Conservation (phyloP, 2,329 filamentous ascomycete genomes). For the Cladophialophora bantiana region DNA sequence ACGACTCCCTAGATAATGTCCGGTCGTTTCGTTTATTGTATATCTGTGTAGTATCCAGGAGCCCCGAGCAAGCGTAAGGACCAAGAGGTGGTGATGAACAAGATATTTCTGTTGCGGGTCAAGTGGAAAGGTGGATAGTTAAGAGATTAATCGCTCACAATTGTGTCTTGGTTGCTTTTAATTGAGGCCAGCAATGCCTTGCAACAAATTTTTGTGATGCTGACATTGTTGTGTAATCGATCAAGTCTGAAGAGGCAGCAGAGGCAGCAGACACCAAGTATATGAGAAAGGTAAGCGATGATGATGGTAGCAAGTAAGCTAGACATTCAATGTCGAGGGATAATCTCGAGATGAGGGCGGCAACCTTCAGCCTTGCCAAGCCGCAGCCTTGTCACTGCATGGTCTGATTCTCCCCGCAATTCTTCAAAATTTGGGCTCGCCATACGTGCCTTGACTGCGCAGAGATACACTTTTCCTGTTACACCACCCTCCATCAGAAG, state of each 20-base stretch:
- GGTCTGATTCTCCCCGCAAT: slow-evolving; percentile 15
- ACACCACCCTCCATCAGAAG: not conserved
- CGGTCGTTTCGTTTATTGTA: not conserved
- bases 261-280: not conserved
- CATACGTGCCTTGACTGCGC: not conserved
- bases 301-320: slow-evolving; percentile 21
- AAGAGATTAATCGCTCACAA: not conserved
- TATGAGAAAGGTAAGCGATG: slow-evolving; percentile 8
- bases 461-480: not conserved
- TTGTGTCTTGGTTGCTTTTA: not conserved
- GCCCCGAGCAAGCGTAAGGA: not conserved
- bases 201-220: not conserved
- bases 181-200: not conserved
- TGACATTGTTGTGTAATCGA: not conserved
- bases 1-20: not conserved
- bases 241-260: not conserved
- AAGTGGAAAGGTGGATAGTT: not conserved
- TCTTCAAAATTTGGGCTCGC: slow-evolving; percentile 13
- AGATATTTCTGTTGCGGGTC: not conserved
- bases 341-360: not conserved
- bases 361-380: not conserved
- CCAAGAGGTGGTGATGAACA: not conserved
- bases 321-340: not conserved
- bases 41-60: not conserved
- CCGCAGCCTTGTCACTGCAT: not conserved